Base-by-base conservation (phyloP, 1,139 yeast species). In the Blastobotrys arbuscula region DNA sequence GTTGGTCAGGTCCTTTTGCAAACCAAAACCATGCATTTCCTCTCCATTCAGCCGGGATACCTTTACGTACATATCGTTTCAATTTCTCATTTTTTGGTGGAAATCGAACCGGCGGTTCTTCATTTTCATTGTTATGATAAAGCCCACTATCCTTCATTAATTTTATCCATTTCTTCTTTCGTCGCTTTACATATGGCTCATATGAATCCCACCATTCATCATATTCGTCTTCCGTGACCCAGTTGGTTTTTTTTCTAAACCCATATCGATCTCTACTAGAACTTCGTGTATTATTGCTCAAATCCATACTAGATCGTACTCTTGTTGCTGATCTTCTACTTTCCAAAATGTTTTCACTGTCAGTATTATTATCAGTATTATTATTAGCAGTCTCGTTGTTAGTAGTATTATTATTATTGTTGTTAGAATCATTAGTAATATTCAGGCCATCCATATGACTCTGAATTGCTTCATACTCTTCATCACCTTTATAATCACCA, bases 21-120 rank as follows among this genome's bases (percentile, higher is more conserved):
- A 87, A 90, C 70, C 80, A 84, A 73, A 92, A 92, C 98, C 98
- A 92, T 1, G 97, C 97, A 57, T 79, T 80, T 0, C 97, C 98
- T 57, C 98, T 72, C 96, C 97, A 90, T 63, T 88, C 96, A 0
- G 96, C 90, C 0, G 98, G 97, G 9, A 92, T 83, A 7, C 98
- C 98, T 63, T 86, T 84, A 50, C 97, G 76, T 13, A 92, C 78
- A 62, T 87, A 81, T 53, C 95, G 78, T 62, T 85, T 84, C 53
- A 89, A 55, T 59, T 86, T 89, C 53, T 85, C 95, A 9, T 92
- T 84, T 53, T 78, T 78, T 0, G 96, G 83, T 0, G 97, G 97
- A 62, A 88, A 90, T 52, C 92, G 65, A 1, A 67, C 34, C 60
- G 74, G 55, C 64, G 46, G 45, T 20, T 52, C 53, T 5, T 50